Conservation (phyloP, 768 basidiomycete species). For the Phylloporus sp. region DNA sequence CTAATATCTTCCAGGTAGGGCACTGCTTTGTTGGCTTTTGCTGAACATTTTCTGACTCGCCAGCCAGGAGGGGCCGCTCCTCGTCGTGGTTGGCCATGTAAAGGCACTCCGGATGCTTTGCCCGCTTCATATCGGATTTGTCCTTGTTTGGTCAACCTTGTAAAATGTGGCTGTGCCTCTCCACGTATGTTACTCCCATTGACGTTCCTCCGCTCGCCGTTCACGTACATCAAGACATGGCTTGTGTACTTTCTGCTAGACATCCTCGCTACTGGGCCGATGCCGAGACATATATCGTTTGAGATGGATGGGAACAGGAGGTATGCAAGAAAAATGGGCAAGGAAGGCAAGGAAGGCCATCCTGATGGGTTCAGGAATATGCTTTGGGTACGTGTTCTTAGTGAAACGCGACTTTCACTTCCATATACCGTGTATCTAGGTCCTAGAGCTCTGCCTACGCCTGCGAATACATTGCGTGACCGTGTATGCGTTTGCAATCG, state of each 20-base stretch:
- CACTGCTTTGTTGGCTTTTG: not conserved
- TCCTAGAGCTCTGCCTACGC: constrained; percentile 78
- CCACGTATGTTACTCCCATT: not conserved
- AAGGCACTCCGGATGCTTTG: not conserved
- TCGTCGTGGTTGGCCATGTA: constrained; percentile 17
- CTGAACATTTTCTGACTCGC: constrained; percentile 8
- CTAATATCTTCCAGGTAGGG: constrained; percentile 10
- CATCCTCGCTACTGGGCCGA: constrained; percentile 75
- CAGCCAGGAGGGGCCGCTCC: constrained; percentile 24
- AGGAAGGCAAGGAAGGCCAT: constrained; percentile 76
- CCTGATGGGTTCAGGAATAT: constrained; percentile 78
- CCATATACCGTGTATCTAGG: constrained; percentile 39
- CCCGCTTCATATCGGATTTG: not conserved
- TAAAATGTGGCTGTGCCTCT: constrained; percentile 22
- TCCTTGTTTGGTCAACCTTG: not conserved
- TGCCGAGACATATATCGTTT: constrained; percentile 89
- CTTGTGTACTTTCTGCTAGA: constrained; percentile 48
- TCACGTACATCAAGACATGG: constrained; percentile 21
- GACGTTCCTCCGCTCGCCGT: constrained; percentile 6
- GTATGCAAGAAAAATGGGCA: constrained; percentile 69
- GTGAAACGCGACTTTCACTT: not conserved
- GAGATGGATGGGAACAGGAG: constrained; percentile 97
- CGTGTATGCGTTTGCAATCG: constrained; percentile 97
- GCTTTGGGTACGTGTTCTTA: constrained; percentile 56
- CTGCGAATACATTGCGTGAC: constrained; percentile 82